Evolutionary conservation across 2,329 filamentous ascomycete species (phyloP), one percentile per base, ranked within the genome.

Genomic region (Fusarium coffeatum): DNA sequence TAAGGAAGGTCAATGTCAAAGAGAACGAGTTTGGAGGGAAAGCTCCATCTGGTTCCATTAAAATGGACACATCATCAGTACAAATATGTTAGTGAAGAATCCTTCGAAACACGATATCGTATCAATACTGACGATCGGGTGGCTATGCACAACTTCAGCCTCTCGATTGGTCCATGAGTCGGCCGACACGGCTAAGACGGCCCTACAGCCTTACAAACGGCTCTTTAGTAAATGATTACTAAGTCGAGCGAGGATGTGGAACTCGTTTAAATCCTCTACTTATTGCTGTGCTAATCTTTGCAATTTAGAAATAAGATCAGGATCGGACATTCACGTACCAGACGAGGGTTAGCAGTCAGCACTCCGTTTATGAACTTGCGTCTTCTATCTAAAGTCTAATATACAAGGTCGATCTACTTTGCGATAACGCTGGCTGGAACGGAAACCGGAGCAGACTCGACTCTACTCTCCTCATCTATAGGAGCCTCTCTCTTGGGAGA

Each of bases 381-480:
- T 45, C 23, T 15, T 15, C 22, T 6, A 45, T 25, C 10, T 37
- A 37, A 37, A 37, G 10, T n/a, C 34, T n/a, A 37, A 37, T 37
- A 5, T 37, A 37, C 5, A n/a, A 37, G 18, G 2, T 37, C 18
- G 22, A 25, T 9, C 13, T 64, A 64, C 16, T 53, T 59, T 9
- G 48, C 40, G 1, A 53, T 23, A 27, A 49, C 40, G 4, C 55
- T 66, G 4, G 40, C 66, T 12, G 60, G 54, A 2, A 57, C 23
- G 13, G 65, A 68, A 30, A 66, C 60, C 0, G 60, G 51, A 5
- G 47, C 46, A 1, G 59, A 60, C 8, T 65, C 71, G 5, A 70
- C 23, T 18, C 57, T 55, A 6, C 64, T 74, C 55, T 74, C 72
- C 34, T 74, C 71, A n/a, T 74, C 72, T 1, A 56, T 55, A 6